Base-by-base conservation (phyloP, 805 yeast species). In the Cyberlindnera americana region DNA sequence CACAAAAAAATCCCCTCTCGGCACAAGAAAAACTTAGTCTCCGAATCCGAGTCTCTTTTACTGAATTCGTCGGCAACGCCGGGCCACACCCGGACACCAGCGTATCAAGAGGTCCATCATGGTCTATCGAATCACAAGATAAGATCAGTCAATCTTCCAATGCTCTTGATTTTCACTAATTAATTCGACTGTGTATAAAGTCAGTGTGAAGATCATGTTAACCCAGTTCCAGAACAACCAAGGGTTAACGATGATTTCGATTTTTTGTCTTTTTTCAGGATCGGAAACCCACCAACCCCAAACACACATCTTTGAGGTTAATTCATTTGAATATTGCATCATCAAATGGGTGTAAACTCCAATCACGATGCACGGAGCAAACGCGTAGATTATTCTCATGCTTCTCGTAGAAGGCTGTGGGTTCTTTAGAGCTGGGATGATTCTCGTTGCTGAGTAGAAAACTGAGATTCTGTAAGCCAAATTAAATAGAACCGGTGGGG, bases 201-300 rank as follows among this genome's bases (percentile, higher is more conserved):
- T 66, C 41, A 93, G 65, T 10, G 95, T 84, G 38, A 83, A 73
- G 49, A 83, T 79, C 69, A 91, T 85, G 59, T 91, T 91, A 43
- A 86, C 76, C 98, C 98, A 91, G 54, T 90, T 87, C 98, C 99
- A 91, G 59, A 93, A 85, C 54, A 88, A 89, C 87, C 95, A 84
- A n/a, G 96, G 83, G 57, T 81, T 72, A 31, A 75, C 68, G 37
- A 62, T 48, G 3, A 67, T 44, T 31, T 48, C 58, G 23, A 36
- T 37, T 16, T 45, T 45, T 6, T 30, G 25, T 16, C 49, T 29
- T 17, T 17, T 19, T 2, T 17, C 21, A 4, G 6, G 22, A n/a
- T 32, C 40, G 19, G 47, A 44, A 17, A 52, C 50, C 75, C 76
- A 70, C 59, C 75, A 67, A 4, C 77, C 77, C 83, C 83, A 79